phyloP scores from a whole-genome alignment of 495 filamentous ascomycete species.

The Lasiosphaeria hispida region DNA sequence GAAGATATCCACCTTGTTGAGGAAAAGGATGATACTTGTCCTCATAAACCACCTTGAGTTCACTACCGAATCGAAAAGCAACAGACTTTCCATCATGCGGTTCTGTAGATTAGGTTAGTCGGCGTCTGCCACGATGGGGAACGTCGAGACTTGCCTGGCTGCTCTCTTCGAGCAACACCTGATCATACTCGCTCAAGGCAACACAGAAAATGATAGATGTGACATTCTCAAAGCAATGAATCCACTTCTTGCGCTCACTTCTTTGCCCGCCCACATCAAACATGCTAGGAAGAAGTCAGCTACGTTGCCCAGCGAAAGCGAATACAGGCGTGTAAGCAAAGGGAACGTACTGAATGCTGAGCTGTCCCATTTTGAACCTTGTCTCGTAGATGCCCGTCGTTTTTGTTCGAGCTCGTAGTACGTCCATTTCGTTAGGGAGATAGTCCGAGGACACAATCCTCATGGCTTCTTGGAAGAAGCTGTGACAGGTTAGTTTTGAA shows the following conservation, averaged over 20 bases:
- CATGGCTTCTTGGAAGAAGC: slow-evolving; percentile 91
- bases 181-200: slow-evolving; percentile 96
- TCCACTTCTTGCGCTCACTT: slow-evolving; percentile 99
- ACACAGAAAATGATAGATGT: slow-evolving; percentile 99
- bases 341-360: slow-evolving; percentile 90
- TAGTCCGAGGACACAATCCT: slow-evolving; percentile 85
- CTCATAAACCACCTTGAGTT: slow-evolving; percentile 99
- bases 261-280: slow-evolving; percentile 97
- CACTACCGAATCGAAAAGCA: slow-evolving; percentile 98
- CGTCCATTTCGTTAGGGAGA: slow-evolving; percentile 87
- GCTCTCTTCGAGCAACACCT: slow-evolving; percentile 92
- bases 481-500: slow-evolving; percentile 34
- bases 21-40: slow-evolving; percentile 95
- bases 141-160: slow-evolving; percentile 69
- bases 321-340: not conserved
- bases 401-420: slow-evolving; percentile 92
- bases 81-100: slow-evolving; percentile 96
- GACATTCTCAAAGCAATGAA: slow-evolving; percentile 99
- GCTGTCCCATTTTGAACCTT: slow-evolving; percentile 92
- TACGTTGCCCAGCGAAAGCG: slow-evolving; percentile 12
- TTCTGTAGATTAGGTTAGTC: slow-evolving; percentile 57
- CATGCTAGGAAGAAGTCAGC: slow-evolving; percentile 63
- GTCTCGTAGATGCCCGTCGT: slow-evolving; percentile 99
- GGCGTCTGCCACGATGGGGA: not conserved
- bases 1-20: slow-evolving; percentile 99